Evolutionary conservation across 2,329 filamentous ascomycete species (phyloP), one percentile per base, ranked within the genome.

Genomic region (Pseudopyrenochaeta lycopersici): DNA sequence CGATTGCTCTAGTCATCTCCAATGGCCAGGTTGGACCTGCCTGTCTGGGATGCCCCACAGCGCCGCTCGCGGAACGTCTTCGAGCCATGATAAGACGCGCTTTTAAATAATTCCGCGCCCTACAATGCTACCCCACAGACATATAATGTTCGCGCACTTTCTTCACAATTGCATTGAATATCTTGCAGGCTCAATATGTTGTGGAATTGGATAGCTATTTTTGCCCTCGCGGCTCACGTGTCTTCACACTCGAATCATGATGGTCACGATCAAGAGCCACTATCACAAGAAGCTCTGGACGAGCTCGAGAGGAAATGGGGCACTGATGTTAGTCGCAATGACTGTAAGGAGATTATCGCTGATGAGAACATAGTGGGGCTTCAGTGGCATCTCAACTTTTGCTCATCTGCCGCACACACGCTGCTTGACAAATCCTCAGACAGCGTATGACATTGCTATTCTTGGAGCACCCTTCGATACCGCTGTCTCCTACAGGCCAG

Each of bases 331-430:
- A 62, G 52, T 42, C n/a, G 40, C 20, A 4, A 7, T 5, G 5
- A 10, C 2, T n/a, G 15, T 23, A 23, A n/a, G 4, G 17, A 1
- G n/a, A 27, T 6, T 48, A n/a, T 27, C 17, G 49, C 38, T 64
- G 45, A 64, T 53, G 40, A 41, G 49, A 30, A 4, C 17, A 50
- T 33, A 85, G 82, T 85, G 85, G 85, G 82, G 81, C 1, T 95
- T 91, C 73, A 83, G 84, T 23, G 91, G 91, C 54, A 90, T 95
- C 58, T 87, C 87, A 11, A 77, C 75, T 12, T 78, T 76, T 55
- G 80, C 80, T 21, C 80, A 82, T 64, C 70, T 83, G 7, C 78
- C 77, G 12, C 78, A 82, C 61, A 74, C 72, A 3, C 73, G 77
- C 21, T 83, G 81, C 66, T 71, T 83, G 42, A 81, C 77, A n/a